Conservation (phyloP, 139 green algal species). For the Edaphochlamys debaryana region DNA sequence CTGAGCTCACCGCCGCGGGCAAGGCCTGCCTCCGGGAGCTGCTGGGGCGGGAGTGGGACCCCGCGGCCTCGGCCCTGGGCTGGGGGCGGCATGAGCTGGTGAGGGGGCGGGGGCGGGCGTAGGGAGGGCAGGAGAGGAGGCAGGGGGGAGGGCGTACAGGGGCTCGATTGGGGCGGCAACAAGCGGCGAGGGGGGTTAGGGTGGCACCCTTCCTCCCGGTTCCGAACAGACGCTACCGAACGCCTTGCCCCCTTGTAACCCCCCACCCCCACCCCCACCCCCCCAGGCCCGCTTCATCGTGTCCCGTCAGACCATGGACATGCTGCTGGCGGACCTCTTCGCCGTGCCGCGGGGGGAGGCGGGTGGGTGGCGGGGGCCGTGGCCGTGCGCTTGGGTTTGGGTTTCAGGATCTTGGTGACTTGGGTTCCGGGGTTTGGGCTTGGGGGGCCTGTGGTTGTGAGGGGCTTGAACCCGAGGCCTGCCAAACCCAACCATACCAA, state of each 20-base stretch:
- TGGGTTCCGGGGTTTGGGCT: no score
- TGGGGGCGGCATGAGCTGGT: no score
- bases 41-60: neutral
- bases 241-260: neutral
- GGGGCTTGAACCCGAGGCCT: no score
- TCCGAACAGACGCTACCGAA: no score
- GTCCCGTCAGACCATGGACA: conserved; percentile 5
- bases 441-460: no score
- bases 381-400: no score
- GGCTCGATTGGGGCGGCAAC: no score
- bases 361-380: neutral
- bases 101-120: no score
- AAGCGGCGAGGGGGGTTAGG: neutral
- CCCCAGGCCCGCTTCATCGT: conserved; percentile 17
- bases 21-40: neutral
- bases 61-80: neutral
- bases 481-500: no score
- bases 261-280: neutral
- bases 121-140: no score
- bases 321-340: conserved; percentile 8
- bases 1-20: neutral
- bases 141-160: no score
- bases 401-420: no score
- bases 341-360: neutral
- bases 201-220: neutral